Evolutionary conservation across 257 asterid species (phyloP).

Genomic region (Fraxinus pennsylvanica): DNA sequence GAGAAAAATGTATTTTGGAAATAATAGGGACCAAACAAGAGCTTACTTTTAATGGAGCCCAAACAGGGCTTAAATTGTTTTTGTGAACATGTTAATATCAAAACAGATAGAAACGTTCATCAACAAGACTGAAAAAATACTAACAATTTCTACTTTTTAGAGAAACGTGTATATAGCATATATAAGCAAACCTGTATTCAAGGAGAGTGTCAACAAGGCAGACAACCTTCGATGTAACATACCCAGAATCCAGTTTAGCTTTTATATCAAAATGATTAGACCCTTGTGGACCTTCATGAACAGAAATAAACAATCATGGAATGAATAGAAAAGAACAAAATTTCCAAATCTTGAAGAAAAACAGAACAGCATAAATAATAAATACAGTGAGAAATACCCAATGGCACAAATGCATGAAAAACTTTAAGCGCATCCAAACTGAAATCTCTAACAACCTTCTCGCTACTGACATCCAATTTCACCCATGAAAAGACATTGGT

Average conservation of each 20-base stretch:
- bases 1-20: too few relatives aligned
- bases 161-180: not conserved
- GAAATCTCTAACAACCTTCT: slow-evolving; percentile 43
- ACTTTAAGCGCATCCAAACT: slow-evolving; percentile 49
- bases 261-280: slow-evolving; percentile 29
- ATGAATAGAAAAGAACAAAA: slow-evolving; percentile 14
- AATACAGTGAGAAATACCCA: slow-evolving; percentile 42
- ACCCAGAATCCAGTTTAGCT: slow-evolving; percentile 46
- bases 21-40: too few relatives aligned
- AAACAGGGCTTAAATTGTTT: too few relatives aligned
- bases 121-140: not conserved
- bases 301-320: slow-evolving; percentile 1
- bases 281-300: slow-evolving; percentile 43
- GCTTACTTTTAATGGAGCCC: too few relatives aligned
- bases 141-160: too few relatives aligned
- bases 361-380: not conserved
- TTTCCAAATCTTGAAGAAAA: not conserved
- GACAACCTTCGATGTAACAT: slow-evolving; percentile 55
- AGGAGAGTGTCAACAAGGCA: slow-evolving; percentile 69
- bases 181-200: slow-evolving; percentile 63
- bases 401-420: slow-evolving; percentile 46
- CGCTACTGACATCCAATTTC: slow-evolving; percentile 42
- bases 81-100: not conserved
- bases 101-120: not conserved
- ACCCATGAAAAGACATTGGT: slow-evolving; percentile 46